A percentile compares a stretch with the other conserved stretches of the same genome.
phyloP scores from a whole-genome alignment of 2,329 filamentous ascomycete species.

The Hypoxylon rubiginosum region DNA sequence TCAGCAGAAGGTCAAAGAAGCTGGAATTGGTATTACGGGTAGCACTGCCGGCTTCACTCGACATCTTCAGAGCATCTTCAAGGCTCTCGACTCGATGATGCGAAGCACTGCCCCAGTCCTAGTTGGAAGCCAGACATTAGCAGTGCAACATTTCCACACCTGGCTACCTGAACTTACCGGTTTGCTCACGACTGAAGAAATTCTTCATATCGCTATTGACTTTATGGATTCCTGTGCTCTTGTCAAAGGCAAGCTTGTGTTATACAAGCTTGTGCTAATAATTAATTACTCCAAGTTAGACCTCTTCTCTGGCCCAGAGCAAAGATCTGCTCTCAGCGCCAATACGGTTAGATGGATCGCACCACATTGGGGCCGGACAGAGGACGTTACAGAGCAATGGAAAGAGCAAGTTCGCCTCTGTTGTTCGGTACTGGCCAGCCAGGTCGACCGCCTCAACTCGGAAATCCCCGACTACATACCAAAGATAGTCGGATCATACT shows the following conservation, averaged over 20 bases:
- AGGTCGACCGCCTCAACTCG: conserved; percentile 81
- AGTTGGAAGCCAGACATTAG: conserved; percentile 92
- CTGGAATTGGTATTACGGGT: conserved; percentile 84
- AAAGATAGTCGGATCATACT: conserved; percentile 91
- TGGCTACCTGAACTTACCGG: conserved; percentile 94
- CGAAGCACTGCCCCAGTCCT: conserved; percentile 85
- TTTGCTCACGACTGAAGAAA: conserved; percentile 83
- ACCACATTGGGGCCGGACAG: conserved; percentile 88
- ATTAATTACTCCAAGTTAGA: conserved; percentile 89
- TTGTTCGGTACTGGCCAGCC: conserved; percentile 90
- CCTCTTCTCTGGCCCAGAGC: conserved; percentile 83
- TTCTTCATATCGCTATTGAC: conserved; percentile 89
- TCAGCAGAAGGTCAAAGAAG: conserved; percentile 90
- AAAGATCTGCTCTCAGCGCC: conserved; percentile 78
- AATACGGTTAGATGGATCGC: conserved; percentile 92
- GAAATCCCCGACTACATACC: conserved; percentile 91
- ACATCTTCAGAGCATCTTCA: conserved; percentile 89
- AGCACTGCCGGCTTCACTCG: conserved; percentile 81
- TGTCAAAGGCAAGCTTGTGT: conserved; percentile 89
- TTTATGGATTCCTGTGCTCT: conserved; percentile 91
- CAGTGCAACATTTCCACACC: conserved; percentile 95
- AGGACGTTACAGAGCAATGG: conserved; percentile 85
- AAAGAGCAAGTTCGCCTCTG: conserved; percentile 93
- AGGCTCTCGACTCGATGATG: conserved; percentile 91
- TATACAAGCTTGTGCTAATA: conserved; percentile 93